Percentiles rank a stretch among this genome's conserved stretches.
phyloP scores from a whole-genome alignment of 306 rosid genomes.

The Dryas drummondii region DNA sequence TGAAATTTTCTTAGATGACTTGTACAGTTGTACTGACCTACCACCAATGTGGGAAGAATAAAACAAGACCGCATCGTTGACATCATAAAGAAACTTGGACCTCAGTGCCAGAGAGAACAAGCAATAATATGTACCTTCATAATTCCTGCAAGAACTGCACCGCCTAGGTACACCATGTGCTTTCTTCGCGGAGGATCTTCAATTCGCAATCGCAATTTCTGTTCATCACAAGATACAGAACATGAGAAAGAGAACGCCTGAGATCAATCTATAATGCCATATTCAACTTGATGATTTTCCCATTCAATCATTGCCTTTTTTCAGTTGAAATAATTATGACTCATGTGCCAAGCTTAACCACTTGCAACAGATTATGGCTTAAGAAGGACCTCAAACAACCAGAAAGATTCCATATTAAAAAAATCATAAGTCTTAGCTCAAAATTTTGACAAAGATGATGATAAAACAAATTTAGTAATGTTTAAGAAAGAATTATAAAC shows the following conservation, averaged over 20 bases:
- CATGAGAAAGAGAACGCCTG: neutral
- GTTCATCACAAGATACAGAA: constrained; percentile 27
- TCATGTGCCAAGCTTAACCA: neutral
- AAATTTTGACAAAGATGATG: neutral
- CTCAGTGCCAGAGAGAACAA: constrained; percentile 1
- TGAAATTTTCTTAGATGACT: constrained; percentile 31
- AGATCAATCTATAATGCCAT: neutral
- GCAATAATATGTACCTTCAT: constrained; percentile 70
- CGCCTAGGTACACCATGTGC: constrained; percentile 99
- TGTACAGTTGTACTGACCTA: constrained; percentile 1
- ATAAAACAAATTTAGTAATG: neutral
- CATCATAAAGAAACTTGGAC: neutral
- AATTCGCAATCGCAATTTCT: constrained; percentile 88
- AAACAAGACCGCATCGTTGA: neutral
- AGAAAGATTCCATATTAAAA: neutral
- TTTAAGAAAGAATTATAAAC: neutral
- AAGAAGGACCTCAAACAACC: neutral
- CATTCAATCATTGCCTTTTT: neutral
- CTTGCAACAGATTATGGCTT: neutral
- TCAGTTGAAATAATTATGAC: neutral
- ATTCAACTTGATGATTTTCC: neutral
- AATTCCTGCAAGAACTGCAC: constrained; percentile 97
- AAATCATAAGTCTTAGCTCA: neutral
- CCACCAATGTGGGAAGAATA: neutral
- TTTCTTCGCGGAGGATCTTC: constrained; percentile 99